These are phyloP conservation scores for Metschnikowia noctiluminum DNA, from an alignment of 805 yeast genomes.

Conservation along the genomic window DNA sequence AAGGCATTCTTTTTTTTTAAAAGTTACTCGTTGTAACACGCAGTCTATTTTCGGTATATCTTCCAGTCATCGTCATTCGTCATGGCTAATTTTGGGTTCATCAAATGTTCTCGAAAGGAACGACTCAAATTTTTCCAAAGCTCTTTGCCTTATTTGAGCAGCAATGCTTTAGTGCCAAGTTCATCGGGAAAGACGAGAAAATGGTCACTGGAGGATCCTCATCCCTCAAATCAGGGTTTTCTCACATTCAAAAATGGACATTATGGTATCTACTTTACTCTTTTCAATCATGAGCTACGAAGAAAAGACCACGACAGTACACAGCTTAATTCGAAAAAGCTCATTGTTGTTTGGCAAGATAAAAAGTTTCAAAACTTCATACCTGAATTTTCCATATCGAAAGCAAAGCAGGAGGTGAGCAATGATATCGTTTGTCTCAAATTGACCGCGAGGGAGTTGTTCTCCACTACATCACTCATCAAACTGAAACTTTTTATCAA, in stretches of 20 bases:
- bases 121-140: constrained; percentile 26
- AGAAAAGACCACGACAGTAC: constrained; percentile 15
- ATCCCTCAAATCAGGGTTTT: constrained; percentile 22
- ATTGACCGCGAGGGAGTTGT: constrained; percentile 19
- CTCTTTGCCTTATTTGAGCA: constrained; percentile 23
- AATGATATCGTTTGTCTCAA: constrained; percentile 26
- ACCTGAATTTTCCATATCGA: constrained; percentile 29
- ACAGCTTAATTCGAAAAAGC: constrained; percentile 1
- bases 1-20: too few relatives aligned
- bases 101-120: constrained; percentile 14
- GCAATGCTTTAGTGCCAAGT: constrained; percentile 9
- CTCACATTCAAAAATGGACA: constrained; percentile 38
- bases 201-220: constrained; percentile 25
- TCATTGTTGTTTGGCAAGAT: constrained; percentile 11
- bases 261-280: constrained; percentile 40
- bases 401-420: constrained; percentile 28
- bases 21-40: too few relatives aligned
- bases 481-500: constrained; percentile 9
- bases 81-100: constrained; percentile 13
- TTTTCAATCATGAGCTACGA: constrained; percentile 34
- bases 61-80: background rate
- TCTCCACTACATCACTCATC: constrained; percentile 22
- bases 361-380: background rate
- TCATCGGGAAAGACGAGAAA: constrained; percentile 10
- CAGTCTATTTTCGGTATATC: too few relatives aligned